A percentile compares a stretch with the other conserved stretches of the same genome.
phyloP scores from a whole-genome alignment of 331 rosid species.

The Quercus tomentella region DNA sequence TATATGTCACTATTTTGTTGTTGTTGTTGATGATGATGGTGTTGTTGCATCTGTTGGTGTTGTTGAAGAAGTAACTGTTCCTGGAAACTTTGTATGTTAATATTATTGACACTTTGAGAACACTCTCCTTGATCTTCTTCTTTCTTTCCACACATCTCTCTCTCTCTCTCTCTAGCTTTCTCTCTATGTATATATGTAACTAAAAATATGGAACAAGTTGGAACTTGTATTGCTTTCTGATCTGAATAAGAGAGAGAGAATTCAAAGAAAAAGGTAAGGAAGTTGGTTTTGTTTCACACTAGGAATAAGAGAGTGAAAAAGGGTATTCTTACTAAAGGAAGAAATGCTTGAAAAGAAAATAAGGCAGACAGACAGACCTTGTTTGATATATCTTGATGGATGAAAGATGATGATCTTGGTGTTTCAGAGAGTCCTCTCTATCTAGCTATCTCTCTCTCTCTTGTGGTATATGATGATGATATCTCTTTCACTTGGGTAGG shows the following conservation, averaged over 20 bases:
- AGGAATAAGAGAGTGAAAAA: slow-evolving; percentile 29
- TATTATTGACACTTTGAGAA: slow-evolving; percentile 54
- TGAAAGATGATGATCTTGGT: slow-evolving; percentile 10
- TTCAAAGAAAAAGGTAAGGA: slow-evolving; percentile 9
- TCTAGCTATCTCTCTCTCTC: background rate
- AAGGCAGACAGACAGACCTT: slow-evolving; percentile 23
- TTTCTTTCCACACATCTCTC: slow-evolving; percentile 57
- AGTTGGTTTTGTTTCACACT: slow-evolving; percentile 13
- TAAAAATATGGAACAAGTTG: slow-evolving; percentile 11
- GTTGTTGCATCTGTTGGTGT: slow-evolving; percentile 48
- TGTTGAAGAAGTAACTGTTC: slow-evolving; percentile 60
- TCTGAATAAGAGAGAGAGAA: slow-evolving; percentile 10
- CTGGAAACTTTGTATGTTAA: slow-evolving; percentile 55
- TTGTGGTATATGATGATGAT: background rate
- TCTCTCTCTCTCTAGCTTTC: background rate
- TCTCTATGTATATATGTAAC: slow-evolving; percentile 3
- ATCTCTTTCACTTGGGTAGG: slow-evolving; percentile 46
- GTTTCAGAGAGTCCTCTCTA: background rate
- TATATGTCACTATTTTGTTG: slow-evolving; percentile 23
- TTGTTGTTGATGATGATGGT: slow-evolving; percentile 27
- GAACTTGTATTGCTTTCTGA: slow-evolving; percentile 15
- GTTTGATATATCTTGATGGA: slow-evolving; percentile 8
- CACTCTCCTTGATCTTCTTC: slow-evolving; percentile 72
- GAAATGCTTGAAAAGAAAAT: slow-evolving; percentile 17
- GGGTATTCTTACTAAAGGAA: slow-evolving; percentile 3